Evolutionary conservation across 768 basidiomycete genomes (phyloP).

Genomic region (Tylopilus intermedius): DNA sequence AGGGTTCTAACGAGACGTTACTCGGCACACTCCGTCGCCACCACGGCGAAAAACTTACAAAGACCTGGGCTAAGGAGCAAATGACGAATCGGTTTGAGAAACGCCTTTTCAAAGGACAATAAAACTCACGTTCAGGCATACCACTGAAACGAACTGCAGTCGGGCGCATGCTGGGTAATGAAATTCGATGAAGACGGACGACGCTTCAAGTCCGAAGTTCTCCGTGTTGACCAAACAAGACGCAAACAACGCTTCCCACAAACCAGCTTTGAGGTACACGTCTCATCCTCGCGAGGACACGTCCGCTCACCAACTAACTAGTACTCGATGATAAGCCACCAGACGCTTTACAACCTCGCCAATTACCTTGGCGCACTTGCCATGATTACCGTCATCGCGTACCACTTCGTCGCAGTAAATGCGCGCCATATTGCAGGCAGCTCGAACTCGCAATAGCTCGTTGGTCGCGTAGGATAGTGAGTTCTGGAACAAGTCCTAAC

Average conservation of each 20-base stretch:
- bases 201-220: conserved; percentile 21
- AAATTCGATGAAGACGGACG: conserved; percentile 1
- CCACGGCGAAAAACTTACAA: conserved; percentile 50
- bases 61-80: conserved; percentile 59
- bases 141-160: conserved; percentile 57
- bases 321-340: conserved; percentile 66
- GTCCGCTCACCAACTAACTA: neutral
- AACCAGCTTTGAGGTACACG: no score
- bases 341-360: conserved; percentile 75
- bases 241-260: conserved; percentile 20
- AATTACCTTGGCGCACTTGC: conserved; percentile 80
- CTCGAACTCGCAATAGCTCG: neutral
- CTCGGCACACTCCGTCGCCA: neutral
- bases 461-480: conserved; percentile 3
- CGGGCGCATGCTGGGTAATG: conserved; percentile 39
- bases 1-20: conserved; percentile 48
- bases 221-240: conserved; percentile 33
- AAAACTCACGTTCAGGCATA: conserved; percentile 77
- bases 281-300: no score
- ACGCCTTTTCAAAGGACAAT: neutral
- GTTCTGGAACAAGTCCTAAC: neutral
- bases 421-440: conserved; percentile 42
- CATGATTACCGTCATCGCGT: conserved; percentile 83
- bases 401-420: conserved; percentile 89
- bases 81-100: conserved; percentile 4